Evolutionary conservation across 208 protist species (phyloP).

Genomic region (Leishmania amazonensis): DNA sequence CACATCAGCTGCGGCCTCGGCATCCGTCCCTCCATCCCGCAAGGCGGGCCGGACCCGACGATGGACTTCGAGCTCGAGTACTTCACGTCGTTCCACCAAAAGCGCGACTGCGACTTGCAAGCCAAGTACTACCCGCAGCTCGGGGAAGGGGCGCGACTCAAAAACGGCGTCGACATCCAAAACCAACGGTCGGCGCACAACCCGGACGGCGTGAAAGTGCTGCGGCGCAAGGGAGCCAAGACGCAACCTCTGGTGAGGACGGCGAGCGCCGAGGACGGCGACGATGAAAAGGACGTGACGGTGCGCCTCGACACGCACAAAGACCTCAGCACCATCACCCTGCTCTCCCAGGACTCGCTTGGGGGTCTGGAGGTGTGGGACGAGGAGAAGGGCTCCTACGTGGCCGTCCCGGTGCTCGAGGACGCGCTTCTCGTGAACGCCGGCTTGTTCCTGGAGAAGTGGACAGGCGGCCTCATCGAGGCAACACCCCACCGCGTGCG

Average conservation of each 20-base stretch:
- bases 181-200: slow-evolving; percentile 58
- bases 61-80: slow-evolving; percentile 80
- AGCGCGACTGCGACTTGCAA: slow-evolving; percentile 85
- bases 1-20: slow-evolving; percentile 88
- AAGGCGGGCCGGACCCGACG: slow-evolving; percentile 57
- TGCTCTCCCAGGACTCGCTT: slow-evolving; percentile 83
- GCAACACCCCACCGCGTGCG: slow-evolving; percentile 86
- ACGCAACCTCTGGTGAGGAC: slow-evolving; percentile 46
- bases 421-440: slow-evolving; percentile 89
- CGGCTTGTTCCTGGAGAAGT: slow-evolving; percentile 88
- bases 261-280: slow-evolving; percentile 8
- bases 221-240: slow-evolving; percentile 73
- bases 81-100: slow-evolving; percentile 77
- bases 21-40: slow-evolving; percentile 72
- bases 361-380: slow-evolving; percentile 89
- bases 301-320: slow-evolving; percentile 85
- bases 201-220: slow-evolving; percentile 71
- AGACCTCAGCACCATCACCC: slow-evolving; percentile 86
- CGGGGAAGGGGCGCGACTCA: slow-evolving; percentile 43
- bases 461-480: slow-evolving; percentile 82
- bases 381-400: slow-evolving; percentile 59
- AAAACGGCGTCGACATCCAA: slow-evolving; percentile 57
- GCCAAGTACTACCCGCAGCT: slow-evolving; percentile 86
- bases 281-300: slow-evolving; percentile 28
- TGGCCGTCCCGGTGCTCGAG: slow-evolving; percentile 77